These are phyloP conservation scores for Berberis vulgaris DNA, from an alignment of 164 flowering plant genomes.

Conservation along the genomic window DNA sequence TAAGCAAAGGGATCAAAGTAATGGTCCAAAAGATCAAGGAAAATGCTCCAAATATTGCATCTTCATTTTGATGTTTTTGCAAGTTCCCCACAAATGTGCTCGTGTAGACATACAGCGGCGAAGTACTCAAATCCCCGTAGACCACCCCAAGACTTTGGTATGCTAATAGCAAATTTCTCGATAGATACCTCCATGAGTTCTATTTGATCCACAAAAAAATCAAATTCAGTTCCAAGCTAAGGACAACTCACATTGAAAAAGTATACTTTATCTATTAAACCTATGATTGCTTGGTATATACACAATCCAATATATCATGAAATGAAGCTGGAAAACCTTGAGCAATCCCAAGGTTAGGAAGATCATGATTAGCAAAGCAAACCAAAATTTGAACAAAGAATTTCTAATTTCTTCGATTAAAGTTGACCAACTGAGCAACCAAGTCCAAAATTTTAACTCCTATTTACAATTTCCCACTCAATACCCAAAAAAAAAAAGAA, in stretches of 20 bases:
- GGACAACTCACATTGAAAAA: background rate
- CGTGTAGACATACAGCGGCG: constrained; percentile 53
- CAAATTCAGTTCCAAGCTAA: background rate
- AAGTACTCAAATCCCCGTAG: constrained; percentile 60
- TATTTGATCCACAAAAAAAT: constrained; percentile 2
- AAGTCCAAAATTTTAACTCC: too few species aligned
- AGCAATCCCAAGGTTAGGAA: too few species aligned
- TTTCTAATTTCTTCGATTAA: too few species aligned
- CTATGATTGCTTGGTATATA: too few species aligned
- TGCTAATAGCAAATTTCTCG: constrained; percentile 34
- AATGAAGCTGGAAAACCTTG: too few species aligned
- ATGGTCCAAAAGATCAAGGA: constrained; percentile 69
- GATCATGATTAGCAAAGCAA: too few species aligned
- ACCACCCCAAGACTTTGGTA: constrained; percentile 68
- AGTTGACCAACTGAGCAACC: too few species aligned
- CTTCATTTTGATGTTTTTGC: constrained; percentile 22
- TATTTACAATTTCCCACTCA: too few species aligned
- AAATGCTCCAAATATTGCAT: constrained; percentile 58
- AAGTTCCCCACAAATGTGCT: constrained; percentile 35
- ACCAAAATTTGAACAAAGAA: too few species aligned
- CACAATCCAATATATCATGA: too few species aligned
- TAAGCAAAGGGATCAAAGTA: constrained; percentile 57
- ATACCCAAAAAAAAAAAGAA: too few species aligned
- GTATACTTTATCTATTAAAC: too few species aligned
- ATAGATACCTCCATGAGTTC: constrained; percentile 14